Conservation (phyloP, 2,329 filamentous ascomycete genomes). For the Tolypocladium endophyticum region DNA sequence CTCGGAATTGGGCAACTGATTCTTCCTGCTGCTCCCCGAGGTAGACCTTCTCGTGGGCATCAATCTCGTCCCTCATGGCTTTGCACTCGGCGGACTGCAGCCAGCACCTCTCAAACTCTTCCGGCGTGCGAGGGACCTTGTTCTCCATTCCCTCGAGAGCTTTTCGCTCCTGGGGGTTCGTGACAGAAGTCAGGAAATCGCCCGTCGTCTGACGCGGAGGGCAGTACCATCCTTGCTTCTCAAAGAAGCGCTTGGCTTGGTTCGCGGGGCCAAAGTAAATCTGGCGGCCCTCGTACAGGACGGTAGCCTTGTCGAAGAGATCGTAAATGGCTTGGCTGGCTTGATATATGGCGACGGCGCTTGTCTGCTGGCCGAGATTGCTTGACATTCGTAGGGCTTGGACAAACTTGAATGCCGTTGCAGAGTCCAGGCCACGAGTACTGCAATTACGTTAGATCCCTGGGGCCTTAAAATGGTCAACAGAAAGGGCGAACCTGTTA, state of each 20-base stretch:
- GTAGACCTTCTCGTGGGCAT: slow-evolving; percentile 34
- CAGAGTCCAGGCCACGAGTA: slow-evolving; percentile 63
- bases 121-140: slow-evolving; percentile 54
- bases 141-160: slow-evolving; percentile 47
- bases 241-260: slow-evolving; percentile 54
- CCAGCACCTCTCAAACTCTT: slow-evolving; percentile 52
- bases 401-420: slow-evolving; percentile 64
- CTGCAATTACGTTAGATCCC: slow-evolving; percentile 11
- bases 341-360: slow-evolving; percentile 62
- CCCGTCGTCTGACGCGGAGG: slow-evolving; percentile 56
- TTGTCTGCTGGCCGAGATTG: slow-evolving; percentile 51
- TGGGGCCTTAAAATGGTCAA: not conserved
- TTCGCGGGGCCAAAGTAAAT: slow-evolving; percentile 62
- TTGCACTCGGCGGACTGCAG: slow-evolving; percentile 32
- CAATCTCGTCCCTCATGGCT: slow-evolving; percentile 35
- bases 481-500: slow-evolving; percentile 35
- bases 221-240: slow-evolving; percentile 57
- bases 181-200: slow-evolving; percentile 61
- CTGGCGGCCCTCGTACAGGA: slow-evolving; percentile 66
- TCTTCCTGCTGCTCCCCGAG: slow-evolving; percentile 28
- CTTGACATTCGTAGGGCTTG: slow-evolving; percentile 54
- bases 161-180: slow-evolving; percentile 50
- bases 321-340: slow-evolving; percentile 61
- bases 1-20: slow-evolving; percentile 28
- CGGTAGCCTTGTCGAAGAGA: slow-evolving; percentile 63